Evolutionary conservation across 768 basidiomycete genomes (phyloP).

Genomic region (Boletus insuetus): DNA sequence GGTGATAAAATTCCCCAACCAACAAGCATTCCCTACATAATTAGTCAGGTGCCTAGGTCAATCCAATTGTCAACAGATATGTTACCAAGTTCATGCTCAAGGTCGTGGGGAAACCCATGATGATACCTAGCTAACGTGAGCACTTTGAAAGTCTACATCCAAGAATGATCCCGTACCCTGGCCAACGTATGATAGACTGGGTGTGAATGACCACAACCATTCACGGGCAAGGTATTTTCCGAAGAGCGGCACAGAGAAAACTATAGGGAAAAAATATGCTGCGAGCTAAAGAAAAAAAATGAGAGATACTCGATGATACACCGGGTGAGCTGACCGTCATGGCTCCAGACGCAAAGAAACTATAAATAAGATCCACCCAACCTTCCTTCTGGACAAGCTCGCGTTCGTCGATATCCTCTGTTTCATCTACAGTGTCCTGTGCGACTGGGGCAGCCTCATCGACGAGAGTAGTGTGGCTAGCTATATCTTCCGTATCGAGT

Average conservation of each 20-base stretch:
- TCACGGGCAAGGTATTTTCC: constrained; percentile 77
- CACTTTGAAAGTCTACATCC: neutral
- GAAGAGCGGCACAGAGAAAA: constrained; percentile 86
- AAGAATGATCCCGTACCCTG: constrained; percentile 52
- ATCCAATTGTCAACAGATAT: constrained; percentile 15
- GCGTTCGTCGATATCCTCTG: constrained; percentile 34
- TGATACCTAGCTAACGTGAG: constrained; percentile 60
- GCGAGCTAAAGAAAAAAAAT: constrained; percentile 49
- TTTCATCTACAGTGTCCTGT: constrained; percentile 27
- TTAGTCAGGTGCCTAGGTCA: neutral
- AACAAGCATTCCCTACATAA: constrained; percentile 82
- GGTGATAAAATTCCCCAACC: constrained; percentile 97
- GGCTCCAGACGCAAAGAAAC: constrained; percentile 69
- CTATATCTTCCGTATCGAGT: constrained; percentile 32
- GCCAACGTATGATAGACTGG: constrained; percentile 88
- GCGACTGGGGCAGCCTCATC: constrained; percentile 2
- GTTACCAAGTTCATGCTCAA: constrained; percentile 85
- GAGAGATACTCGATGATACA: neutral
- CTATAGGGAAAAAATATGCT: constrained; percentile 86
- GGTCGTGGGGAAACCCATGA: constrained; percentile 96
- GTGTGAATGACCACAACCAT: constrained; percentile 94
- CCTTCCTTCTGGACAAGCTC: constrained; percentile 61
- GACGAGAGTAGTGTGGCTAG: constrained; percentile 12
- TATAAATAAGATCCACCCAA: constrained; percentile 75
- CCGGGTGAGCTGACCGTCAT: constrained; percentile 62